Base-by-base conservation (phyloP, 2,329 filamentous ascomycete species). In the Verticillium zaregamsianum region DNA sequence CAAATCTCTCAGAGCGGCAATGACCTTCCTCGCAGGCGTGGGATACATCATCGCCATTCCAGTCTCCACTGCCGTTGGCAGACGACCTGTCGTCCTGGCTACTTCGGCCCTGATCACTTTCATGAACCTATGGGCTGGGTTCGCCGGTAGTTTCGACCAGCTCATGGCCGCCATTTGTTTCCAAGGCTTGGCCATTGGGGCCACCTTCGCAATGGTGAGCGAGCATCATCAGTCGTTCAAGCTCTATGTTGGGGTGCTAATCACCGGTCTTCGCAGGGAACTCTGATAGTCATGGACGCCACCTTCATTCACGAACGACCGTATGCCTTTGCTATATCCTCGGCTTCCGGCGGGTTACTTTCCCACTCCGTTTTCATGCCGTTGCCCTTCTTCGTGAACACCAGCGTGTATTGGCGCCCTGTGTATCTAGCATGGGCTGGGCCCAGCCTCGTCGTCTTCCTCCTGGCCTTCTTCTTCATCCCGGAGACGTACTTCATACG, bases 401-500 rank as follows among this genome's bases (percentile, higher is more conserved):
- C 62, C 0, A 59, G 73, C 8, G 25, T 11, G 8, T 20, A 31
- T 6, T 78, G 74, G 75, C 71, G 72, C 17, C 39, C 61, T 0
- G 72, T 73, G 59, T 78, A 76, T 64, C 66, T 66, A 17, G 62
- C 62, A 15, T 74, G 72, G 74, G 61, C 66, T 1, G 65, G 70
- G 6, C 68, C 69, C 4, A 64, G 68, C 7, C 39, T 64, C 2
- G 37, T 71, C 8, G 60, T 73, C 0, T 63, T 74, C 31, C 3
- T 74, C 1, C 60, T 73, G 1, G 66, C 68, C 0, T 70, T 74
- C 32, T 63, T 74, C 31, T 68, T 73, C n/a, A 72, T 68, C 25
- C 74, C 74, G 0, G 76, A 78, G 55, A 78, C 74, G 1, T 78
- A 74, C 65, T 79, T 77, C 66, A 69, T 74, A 58, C 71, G 77